Percentiles rank a stretch among this genome's conserved stretches.
These are phyloP conservation scores for Carpinus viminea DNA, from an alignment of 306 rosid genomes.

Conservation along the genomic window DNA sequence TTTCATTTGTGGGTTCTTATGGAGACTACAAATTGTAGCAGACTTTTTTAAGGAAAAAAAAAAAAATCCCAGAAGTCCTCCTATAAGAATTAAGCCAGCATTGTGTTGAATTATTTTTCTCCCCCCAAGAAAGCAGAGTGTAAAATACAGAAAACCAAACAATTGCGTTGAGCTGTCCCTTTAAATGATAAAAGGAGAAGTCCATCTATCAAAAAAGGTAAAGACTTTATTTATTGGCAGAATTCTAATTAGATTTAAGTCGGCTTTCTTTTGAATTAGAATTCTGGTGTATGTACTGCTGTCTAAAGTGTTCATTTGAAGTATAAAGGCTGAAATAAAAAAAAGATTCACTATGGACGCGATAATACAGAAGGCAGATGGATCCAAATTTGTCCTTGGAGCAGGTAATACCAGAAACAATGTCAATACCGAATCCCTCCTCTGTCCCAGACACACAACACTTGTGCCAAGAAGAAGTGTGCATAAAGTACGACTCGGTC, in stretches of 20 bases:
- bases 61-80: background rate
- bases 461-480: conserved; percentile 9
- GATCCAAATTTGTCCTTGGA: conserved; percentile 22
- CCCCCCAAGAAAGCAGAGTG: background rate
- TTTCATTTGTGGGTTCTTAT: background rate
- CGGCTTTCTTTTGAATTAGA: background rate
- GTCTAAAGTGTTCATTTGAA: background rate
- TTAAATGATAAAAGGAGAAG: background rate
- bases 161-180: background rate
- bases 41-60: background rate
- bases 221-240: too few species aligned
- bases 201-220: background rate
- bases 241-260: too few species aligned
- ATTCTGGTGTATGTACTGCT: background rate
- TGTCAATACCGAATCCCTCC: background rate
- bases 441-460: background rate
- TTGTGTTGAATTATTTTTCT: too few species aligned
- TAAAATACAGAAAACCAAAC: background rate
- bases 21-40: background rate
- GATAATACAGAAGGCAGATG: background rate
- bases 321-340: background rate
- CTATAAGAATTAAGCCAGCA: background rate
- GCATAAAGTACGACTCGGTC: conserved; percentile 42
- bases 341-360: background rate
- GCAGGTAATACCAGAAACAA: conserved; percentile 44